Evolutionary conservation across 2,329 filamentous ascomycete genomes (phyloP), one percentile per base, ranked within the genome.

Genomic region (Sporothrix humicola): DNA sequence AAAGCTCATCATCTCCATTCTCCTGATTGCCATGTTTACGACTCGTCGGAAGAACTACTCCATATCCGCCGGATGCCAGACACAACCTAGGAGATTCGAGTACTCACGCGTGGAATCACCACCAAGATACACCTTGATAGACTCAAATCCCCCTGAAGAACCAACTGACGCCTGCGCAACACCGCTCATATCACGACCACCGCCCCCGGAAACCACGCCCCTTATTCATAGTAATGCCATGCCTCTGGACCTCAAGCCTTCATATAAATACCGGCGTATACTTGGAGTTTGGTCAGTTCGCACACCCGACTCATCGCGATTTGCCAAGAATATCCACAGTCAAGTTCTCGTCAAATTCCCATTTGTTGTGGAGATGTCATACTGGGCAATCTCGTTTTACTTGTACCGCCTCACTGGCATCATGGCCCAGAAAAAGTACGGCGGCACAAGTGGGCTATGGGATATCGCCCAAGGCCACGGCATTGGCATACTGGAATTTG

Each of bases 331-430:
- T 78, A 78, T 87, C 59, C 89, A 90, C 80, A 90, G 87, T 74
- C 84, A 88, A 37, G 82, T 91, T 71, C 81, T 91, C 68, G 85
- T 89, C 77, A 89, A 89, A 77, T 90, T 89, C 76, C 90, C 91
- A 4, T 92, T 92, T 78, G 80, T 92, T 72, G 85, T 92, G 68
- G 90, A 92, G 80, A 92, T 92, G 89, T 92, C 92, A 80, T 92
- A 92, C 82, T 92, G 90, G 90, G 84, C 87, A 59, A 84, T 92
- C 77, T 91, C 90, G 78, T 87, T 90, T 76, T 83, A 86, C 63
- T 89, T 91, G 79, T 92, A 92, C 81, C 84, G 86, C 52, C 82
- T 89, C 80, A 90, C 89, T 8, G 85, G 87, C 17, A 82, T 85
- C 17, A 71, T 86, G 7, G 85, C 87, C 1, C 83, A 86, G 73